phyloP scores from a whole-genome alignment of 2,329 filamentous ascomycete genomes.

The Fusarium pininemorale region DNA sequence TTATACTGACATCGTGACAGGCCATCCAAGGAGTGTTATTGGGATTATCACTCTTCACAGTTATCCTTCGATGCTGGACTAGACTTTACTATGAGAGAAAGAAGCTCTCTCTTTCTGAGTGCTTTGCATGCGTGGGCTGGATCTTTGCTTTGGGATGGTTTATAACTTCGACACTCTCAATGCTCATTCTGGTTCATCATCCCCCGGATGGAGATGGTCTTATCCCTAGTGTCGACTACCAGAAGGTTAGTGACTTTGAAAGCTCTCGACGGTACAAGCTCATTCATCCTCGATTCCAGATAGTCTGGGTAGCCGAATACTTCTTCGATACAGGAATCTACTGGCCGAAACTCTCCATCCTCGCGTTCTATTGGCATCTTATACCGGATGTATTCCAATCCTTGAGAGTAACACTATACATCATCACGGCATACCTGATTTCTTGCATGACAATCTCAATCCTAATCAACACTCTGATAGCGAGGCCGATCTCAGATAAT shows the following conservation, averaged over 20 bases:
- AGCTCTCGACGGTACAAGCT: neutral
- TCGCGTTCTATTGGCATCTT: constrained; percentile 9
- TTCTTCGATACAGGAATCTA: constrained; percentile 12
- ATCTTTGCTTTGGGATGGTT: neutral
- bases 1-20: neutral
- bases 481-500: neutral
- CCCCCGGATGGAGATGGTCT: neutral
- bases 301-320: constrained; percentile 3
- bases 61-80: constrained; percentile 3
- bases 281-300: neutral
- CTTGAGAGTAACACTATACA: neutral
- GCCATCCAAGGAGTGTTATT: neutral
- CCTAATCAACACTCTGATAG: neutral
- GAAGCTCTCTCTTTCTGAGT: neutral
- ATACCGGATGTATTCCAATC: constrained; percentile 2
- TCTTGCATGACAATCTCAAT: neutral
- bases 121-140: constrained; percentile 5
- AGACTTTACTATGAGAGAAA: neutral
- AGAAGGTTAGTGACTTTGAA: neutral
- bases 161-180: neutral
- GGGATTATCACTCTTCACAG: neutral
- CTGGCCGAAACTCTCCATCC: constrained; percentile 8
- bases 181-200: neutral
- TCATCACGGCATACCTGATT: neutral
- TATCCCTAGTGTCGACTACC: neutral